Conservation (phyloP, 805 yeast species). For the Lachancea cidri region DNA sequence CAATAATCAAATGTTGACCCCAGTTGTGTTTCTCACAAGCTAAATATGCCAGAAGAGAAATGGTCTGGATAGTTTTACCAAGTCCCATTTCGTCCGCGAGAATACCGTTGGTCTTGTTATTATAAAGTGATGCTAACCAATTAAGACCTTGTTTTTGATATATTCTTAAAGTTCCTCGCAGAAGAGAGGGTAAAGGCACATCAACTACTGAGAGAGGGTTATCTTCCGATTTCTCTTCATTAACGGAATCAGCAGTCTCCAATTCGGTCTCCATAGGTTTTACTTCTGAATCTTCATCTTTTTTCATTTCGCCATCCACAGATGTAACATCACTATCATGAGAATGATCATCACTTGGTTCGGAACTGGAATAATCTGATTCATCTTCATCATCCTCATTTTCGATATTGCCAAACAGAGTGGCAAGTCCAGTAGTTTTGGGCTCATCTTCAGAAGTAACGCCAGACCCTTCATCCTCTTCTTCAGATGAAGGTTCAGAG, state of each 20-base stretch:
- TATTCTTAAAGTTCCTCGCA: slow-evolving; percentile 78
- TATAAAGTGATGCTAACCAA: slow-evolving; percentile 93
- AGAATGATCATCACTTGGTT: slow-evolving; percentile 31
- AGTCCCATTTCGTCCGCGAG: slow-evolving; percentile 99
- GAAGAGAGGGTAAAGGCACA: slow-evolving; percentile 70
- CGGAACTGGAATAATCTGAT: slow-evolving; percentile 19
- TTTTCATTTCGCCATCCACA: slow-evolving; percentile 10
- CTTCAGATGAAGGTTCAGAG: slow-evolving; percentile 14
- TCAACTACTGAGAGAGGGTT: slow-evolving; percentile 47
- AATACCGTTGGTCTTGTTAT: slow-evolving; percentile 91
- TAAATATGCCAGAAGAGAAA: slow-evolving; percentile 74
- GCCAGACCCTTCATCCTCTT: slow-evolving; percentile 4
- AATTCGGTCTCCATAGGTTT: neutral
- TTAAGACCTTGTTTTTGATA: slow-evolving; percentile 95
- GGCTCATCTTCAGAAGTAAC: slow-evolving; percentile 8
- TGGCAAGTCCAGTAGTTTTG: slow-evolving; percentile 14
- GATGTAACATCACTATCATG: slow-evolving; percentile 25
- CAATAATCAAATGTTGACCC: slow-evolving; percentile 98
- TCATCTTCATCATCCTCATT: slow-evolving; percentile 23
- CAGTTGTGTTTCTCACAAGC: slow-evolving; percentile 93
- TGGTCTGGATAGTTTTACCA: slow-evolving; percentile 95
- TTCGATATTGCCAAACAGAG: slow-evolving; percentile 22
- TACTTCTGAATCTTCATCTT: slow-evolving; percentile 3
- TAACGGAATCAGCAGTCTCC: slow-evolving; percentile 5
- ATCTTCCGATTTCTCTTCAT: slow-evolving; percentile 6